Base-by-base conservation (phyloP, 495 filamentous ascomycete genomes). In the Penicillium herquei region DNA sequence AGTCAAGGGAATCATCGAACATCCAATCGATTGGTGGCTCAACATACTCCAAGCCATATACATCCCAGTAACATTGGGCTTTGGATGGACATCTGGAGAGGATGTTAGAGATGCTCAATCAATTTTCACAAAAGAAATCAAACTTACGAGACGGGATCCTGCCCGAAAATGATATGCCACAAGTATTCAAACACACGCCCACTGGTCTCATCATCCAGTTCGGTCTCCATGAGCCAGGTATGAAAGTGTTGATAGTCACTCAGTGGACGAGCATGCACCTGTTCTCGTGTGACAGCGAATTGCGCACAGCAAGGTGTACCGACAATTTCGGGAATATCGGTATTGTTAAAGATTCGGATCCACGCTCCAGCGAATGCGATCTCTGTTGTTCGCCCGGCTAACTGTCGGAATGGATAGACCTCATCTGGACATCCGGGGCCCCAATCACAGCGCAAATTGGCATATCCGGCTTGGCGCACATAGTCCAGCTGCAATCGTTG, bases 101-200 rank as follows among this genome's bases (percentile, higher is more conserved):
- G 14, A 17, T 10, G 48, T 62, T 47, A 69, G 59, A 30, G 44
- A 39, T 40, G 31, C n/a, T 16, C 14, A 35, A 48, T 9, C 42
- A 37, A 9, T 10, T 47, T 6, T 7, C 32, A 18, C 9, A 3
- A 5, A 17, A 2, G 39, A 5, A 2, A 6, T 6, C 9, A 16
- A 39, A 71, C 71, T 66, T 54, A 74, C 71, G 64, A 66, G n/a
- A 74, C 61, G 37, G 66, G 47, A 40, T 70, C 70, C 63, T 71
- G 59, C 51, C 71, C 76, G 50, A 83, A 87, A 56, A 85, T 76
- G 56, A 87, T 81, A 70, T 91, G 87, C 87, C 88, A 91, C 54
- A 84, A 63, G 60, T 86, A 90, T 70, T 91, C 88, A 72, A 89
- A 76, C 13, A 91, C 73, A 13, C 87, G 63, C 5, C 87, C 87